Evolutionary conservation across 139 green algal species (phyloP), one percentile per base, ranked within the genome.

Genomic region (Bryopsis sp.): DNA sequence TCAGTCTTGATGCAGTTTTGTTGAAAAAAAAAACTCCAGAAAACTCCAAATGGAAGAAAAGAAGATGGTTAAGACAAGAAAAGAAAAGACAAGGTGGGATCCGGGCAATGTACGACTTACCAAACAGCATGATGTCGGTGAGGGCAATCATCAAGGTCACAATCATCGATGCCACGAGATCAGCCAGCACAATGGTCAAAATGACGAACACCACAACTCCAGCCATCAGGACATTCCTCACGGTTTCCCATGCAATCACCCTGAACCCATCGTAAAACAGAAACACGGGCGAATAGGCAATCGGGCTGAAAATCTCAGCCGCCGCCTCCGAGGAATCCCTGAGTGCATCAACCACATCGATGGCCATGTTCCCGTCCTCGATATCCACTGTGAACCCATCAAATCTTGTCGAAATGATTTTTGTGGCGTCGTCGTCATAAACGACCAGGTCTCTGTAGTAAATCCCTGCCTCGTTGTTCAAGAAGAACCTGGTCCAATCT

Each of bases 241-340:
- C 37, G 2, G 75, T 76, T 36, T 78, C 72, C 24, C 2, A 29
- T 29, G 39, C 34, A 48, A 86, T 80, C 19, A 59, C 58, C 36
- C 78, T 78, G 72, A 79, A 82, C 34, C 78, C 74, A 48, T 86
- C 80, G 57, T 74, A 82, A 67, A 75, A 83, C 3, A 75, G 71
- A 61, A 76, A 47, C 48, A 69, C 48, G 73, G 68, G 22, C n/a
- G 48, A 28, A 63, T 71, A 77, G 1, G 65, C 58, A 22, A 74
- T 71, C 38, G 72, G n/a, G 2, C 43, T 63, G 3, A 74, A 60
- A 50, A 28, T 61, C 6, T 39, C 57, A 5, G 64, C 50, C 24
- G 70, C 62, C 0, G 32, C 58, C 31, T 50, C 33, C 8, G 48
- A 39, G 31, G 67, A 68, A 39, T 29, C 59, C 1, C 73, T 35